Conservation (phyloP, 2,329 filamentous ascomycete species). For the Xenosphaeropsis pyriputrescens region DNA sequence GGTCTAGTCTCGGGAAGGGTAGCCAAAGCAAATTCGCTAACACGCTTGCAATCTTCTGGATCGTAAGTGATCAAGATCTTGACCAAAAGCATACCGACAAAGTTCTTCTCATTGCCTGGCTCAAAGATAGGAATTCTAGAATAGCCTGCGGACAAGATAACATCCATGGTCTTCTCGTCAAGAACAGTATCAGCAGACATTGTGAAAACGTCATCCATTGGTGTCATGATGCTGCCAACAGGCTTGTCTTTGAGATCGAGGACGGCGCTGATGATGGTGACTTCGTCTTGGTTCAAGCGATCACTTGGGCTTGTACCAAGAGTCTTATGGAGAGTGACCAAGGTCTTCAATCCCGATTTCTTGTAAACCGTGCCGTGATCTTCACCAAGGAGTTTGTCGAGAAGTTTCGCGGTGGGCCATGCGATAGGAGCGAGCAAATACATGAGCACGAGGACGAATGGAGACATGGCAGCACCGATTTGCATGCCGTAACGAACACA, state of each 20-base stretch:
- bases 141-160: constrained; percentile 84
- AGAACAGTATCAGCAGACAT: constrained; percentile 91
- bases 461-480: constrained; percentile 88
- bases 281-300: constrained; percentile 89
- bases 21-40: constrained; percentile 82
- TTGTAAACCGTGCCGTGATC: constrained; percentile 97
- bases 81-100: constrained; percentile 93
- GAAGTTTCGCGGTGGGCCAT: constrained; percentile 89
- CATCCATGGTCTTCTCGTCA: constrained; percentile 88
- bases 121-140: constrained; percentile 92
- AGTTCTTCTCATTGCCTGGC: constrained; percentile 70
- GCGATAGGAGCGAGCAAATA: constrained; percentile 80
- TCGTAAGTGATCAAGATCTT: constrained; percentile 99
- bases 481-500: constrained; percentile 92
- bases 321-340: constrained; percentile 89
- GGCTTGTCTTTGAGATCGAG: constrained; percentile 93
- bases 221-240: constrained; percentile 94
- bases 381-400: constrained; percentile 84
- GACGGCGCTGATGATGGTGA: constrained; percentile 96
- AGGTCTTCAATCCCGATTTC: constrained; percentile 90
- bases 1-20: constrained; percentile 90
- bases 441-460: constrained; percentile 78
- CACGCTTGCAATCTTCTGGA: constrained; percentile 76
- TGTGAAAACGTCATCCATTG: constrained; percentile 93
- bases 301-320: constrained; percentile 71